A percentile compares a stretch with the other conserved stretches of the same genome.
Conservation (phyloP, 192 early-diverging fungal genomes). For the Powellomyces hirtus region DNA sequence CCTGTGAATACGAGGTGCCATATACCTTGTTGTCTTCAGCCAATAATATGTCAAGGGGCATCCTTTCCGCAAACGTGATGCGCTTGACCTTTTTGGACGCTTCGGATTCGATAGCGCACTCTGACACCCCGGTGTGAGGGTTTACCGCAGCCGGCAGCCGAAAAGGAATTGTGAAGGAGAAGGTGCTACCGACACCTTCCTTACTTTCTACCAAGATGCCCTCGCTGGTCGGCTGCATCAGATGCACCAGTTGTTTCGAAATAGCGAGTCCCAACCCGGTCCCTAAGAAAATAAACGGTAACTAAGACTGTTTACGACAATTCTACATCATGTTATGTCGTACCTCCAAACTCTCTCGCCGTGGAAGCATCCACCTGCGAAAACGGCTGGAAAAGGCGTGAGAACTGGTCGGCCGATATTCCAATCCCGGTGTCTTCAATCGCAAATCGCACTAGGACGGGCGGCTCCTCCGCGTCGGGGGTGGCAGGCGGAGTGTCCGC, state of each 20-base stretch:
- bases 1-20: not conserved
- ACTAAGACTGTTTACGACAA: too few relatives aligned
- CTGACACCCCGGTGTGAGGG: too few relatives aligned
- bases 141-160: not conserved
- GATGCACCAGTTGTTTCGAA: slow-evolving; percentile 54
- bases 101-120: not conserved
- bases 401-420: slow-evolving; percentile 54
- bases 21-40: slow-evolving; percentile 24
- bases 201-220: slow-evolving; percentile 63
- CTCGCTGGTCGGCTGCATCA: slow-evolving; percentile 67
- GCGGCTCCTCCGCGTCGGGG: not conserved
- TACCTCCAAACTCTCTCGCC: slow-evolving; percentile 30
- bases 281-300: not conserved
- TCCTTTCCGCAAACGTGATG: not conserved
- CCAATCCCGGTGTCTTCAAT: slow-evolving; percentile 61
- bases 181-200: slow-evolving; percentile 70
- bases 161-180: slow-evolving; percentile 62
- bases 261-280: slow-evolving; percentile 69
- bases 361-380: slow-evolving; percentile 64
- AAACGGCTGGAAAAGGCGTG: slow-evolving; percentile 60
- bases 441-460: slow-evolving; percentile 1
- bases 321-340: too few relatives aligned
- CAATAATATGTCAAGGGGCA: slow-evolving; percentile 19
- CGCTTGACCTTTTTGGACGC: not conserved
- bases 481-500: not conserved